phyloP scores from a whole-genome alignment of 2,329 filamentous ascomycete genomes.

The Aspergillus awamori region DNA sequence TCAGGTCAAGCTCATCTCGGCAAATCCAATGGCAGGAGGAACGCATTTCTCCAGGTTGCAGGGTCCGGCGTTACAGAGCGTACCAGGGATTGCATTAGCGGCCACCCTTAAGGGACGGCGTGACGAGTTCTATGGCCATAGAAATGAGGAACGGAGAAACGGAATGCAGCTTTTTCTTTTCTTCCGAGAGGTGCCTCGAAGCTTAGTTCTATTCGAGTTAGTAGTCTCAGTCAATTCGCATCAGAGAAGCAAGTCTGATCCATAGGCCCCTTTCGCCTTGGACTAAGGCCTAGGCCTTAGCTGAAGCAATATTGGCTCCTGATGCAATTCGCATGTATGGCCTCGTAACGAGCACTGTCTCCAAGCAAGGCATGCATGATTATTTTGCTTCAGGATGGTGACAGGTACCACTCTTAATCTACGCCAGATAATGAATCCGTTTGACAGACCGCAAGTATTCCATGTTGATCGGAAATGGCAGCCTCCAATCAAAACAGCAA shows the following conservation, averaged over 20 bases:
- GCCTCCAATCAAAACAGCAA: neutral
- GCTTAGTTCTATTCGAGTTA: neutral
- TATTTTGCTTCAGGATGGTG: neutral
- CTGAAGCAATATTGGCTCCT: neutral
- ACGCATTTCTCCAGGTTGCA: neutral
- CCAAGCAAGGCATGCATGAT: neutral
- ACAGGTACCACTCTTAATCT: neutral
- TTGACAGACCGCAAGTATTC: neutral
- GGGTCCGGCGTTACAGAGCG: neutral
- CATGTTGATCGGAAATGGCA: neutral
- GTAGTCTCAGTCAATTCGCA: neutral
- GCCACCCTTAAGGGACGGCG: neutral
- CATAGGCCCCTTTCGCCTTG: neutral
- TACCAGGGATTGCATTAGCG: neutral
- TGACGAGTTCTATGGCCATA: neutral
- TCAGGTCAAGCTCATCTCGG: neutral
- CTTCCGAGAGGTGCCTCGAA: neutral
- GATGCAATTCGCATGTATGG: neutral
- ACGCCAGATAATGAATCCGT: neutral
- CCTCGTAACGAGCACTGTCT: neutral
- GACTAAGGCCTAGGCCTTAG: neutral
- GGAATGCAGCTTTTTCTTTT: neutral
- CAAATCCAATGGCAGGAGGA: neutral
- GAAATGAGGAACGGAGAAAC: no score
- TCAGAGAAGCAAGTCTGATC: neutral